Evolutionary conservation across 148 eudicot genomes (phyloP).

Genomic region (Beta vulgaris): DNA sequence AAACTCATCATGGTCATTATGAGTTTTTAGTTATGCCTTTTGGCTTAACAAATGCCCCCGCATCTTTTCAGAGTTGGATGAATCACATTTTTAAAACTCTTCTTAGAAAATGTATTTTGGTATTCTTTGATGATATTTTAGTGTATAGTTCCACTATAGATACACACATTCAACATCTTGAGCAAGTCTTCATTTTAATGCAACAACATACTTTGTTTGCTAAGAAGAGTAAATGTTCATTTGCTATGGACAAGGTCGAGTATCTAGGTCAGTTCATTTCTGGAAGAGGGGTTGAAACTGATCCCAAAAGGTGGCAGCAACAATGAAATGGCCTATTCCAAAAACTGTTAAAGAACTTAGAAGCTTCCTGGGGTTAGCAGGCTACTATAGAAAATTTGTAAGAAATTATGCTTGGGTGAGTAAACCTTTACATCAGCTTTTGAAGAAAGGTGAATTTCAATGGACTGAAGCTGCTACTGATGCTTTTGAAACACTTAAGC

Average conservation of each 20-base stretch:
- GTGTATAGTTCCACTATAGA: neutral
- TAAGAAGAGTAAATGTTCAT: neutral
- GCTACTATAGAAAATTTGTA: neutral
- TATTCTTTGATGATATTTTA: slow-evolving; percentile 1
- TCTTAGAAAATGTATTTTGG: neutral
- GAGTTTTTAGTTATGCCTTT: neutral
- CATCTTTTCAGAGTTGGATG: neutral
- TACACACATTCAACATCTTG: neutral
- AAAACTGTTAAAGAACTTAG: neutral
- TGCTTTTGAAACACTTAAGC: neutral
- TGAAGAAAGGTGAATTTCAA: neutral
- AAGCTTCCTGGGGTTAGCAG: neutral
- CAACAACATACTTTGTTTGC: neutral
- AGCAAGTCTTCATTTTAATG: neutral
- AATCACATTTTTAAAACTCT: neutral
- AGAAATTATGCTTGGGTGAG: neutral
- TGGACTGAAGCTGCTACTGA: neutral
- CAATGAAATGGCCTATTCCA: neutral
- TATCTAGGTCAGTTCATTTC: neutral
- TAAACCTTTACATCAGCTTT: neutral
- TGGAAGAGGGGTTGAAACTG: neutral
- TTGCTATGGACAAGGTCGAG: neutral
- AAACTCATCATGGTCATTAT: neutral
- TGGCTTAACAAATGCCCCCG: neutral
- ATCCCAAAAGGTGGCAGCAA: neutral